Evolutionary conservation across 1,139 yeast genomes (phyloP), one percentile per base, ranked within the genome.

Genomic region (Pichia sp.): DNA sequence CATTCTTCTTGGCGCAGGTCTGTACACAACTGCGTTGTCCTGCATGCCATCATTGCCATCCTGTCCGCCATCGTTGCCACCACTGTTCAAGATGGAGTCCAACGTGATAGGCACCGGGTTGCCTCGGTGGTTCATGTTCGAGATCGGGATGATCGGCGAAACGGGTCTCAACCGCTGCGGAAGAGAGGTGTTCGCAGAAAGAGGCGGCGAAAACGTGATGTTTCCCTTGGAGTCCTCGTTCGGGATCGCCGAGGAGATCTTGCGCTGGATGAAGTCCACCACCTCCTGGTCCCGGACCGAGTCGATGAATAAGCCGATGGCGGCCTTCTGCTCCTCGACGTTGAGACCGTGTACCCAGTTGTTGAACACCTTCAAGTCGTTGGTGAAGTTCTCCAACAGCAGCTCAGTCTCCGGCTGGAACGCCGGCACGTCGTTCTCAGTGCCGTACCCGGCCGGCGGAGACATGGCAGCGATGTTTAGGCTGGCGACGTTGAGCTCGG

Each of bases 341-440:
- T 73, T 77, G 66, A 85, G 74, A 61, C 74, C 75, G 60, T 78
- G 79, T 62, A 85, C 73, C 91, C 91, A 85, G 61, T 73, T 74
- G 60, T 81, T 77, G 61, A 82, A 77, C 54, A 78, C 76, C 55
- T 78, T 73, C 64, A 85, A 67, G 60, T 77, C 80, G 51, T 71
- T 72, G 16, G 76, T 74, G 59, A 76, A 76, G 46, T 73, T 60
- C 66, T 51, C 71, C 60, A 52, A 70, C 61, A 58, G 69, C 62
- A 60, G 60, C 61, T 54, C 66, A 6, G 67, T 67, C 48, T 60
- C 58, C 17, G 68, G 67, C 49, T 65, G 65, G 55, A 66, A 67
- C n/a, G 68, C 67, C 6, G 73, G 72, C 2, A 69, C 63, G 66
- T 71, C 63, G 63, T 59, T 48, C 62, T 70, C 66, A 34, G 49